Conservation (phyloP, 140 eudicot genomes). For the Erigeron philadelphicus region DNA sequence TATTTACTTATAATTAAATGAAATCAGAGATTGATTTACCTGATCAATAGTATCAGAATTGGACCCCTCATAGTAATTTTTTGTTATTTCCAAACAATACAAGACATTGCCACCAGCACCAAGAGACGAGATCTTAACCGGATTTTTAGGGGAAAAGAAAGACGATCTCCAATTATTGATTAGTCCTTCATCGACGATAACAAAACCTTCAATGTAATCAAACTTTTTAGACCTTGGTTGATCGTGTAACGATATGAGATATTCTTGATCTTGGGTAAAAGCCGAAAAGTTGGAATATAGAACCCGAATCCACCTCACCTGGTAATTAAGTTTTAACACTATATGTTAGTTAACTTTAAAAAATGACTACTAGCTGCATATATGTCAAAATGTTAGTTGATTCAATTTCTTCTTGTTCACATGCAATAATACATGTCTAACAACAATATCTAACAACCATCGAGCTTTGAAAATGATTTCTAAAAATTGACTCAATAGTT, state of each 20-base stretch:
- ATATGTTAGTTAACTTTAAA: neutral
- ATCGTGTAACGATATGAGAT: conserved; percentile 61
- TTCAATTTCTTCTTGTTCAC: conserved; percentile 12
- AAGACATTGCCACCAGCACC: conserved; percentile 50
- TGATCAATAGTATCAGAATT: conserved; percentile 41
- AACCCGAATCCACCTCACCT: conserved; percentile 96
- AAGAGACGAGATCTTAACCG: conserved; percentile 71
- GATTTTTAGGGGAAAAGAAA: conserved; percentile 69
- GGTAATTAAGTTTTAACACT: too few relatives aligned
- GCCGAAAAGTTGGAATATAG: conserved; percentile 72
- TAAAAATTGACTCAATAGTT: conserved; percentile 13
- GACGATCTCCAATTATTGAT: conserved; percentile 93
- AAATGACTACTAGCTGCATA: neutral
- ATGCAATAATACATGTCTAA: conserved; percentile 19
- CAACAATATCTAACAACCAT: conserved; percentile 7
- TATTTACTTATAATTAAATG: neutral
- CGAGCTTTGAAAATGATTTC: conserved; percentile 23
- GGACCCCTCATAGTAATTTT: conserved; percentile 54
- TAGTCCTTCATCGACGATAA: conserved; percentile 73
- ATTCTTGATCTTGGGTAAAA: conserved; percentile 88
- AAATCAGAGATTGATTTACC: conserved; percentile 37
- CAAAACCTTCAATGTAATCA: conserved; percentile 86
- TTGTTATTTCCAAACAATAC: conserved; percentile 78
- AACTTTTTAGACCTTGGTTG: conserved; percentile 45
- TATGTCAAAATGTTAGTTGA: neutral